These are phyloP conservation scores for Arabidopsis hybrid DNA, from an alignment of 441 rosid genomes.

Conservation along the genomic window DNA sequence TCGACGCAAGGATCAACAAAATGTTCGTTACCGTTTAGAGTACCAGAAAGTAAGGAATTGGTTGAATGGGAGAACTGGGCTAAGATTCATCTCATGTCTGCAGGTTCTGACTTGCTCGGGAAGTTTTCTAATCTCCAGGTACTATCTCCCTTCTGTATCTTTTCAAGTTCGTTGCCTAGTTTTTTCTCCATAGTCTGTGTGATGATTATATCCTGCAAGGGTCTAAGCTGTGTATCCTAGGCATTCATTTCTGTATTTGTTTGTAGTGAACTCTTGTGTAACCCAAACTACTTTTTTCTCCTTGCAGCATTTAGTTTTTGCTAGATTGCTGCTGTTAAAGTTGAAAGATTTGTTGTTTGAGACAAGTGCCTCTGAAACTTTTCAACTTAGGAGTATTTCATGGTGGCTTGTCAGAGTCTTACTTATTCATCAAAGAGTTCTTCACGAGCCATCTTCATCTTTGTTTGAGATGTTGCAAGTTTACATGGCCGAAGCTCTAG, in stretches of 20 bases:
- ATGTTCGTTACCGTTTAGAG: slow-evolving; percentile 60
- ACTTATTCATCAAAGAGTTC: slow-evolving; percentile 80
- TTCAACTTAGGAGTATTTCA: slow-evolving; percentile 72
- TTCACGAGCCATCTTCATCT: slow-evolving; percentile 87
- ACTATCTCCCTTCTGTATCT: not conserved
- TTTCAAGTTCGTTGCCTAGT: not conserved
- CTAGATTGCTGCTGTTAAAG: slow-evolving; percentile 75
- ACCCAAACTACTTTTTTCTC: not conserved
- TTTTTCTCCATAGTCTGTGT: too few relatives aligned
- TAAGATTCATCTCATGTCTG: slow-evolving; percentile 80
- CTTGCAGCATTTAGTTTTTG: slow-evolving; percentile 79
- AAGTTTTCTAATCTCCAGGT: slow-evolving; percentile 93
- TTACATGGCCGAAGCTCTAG: slow-evolving; percentile 8
- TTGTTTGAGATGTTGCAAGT: slow-evolving; percentile 88
- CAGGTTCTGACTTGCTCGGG: slow-evolving; percentile 86
- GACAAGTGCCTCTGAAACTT: slow-evolving; percentile 48
- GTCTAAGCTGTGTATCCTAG: too few relatives aligned
- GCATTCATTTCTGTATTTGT: not conserved
- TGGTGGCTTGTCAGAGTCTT: slow-evolving; percentile 92
- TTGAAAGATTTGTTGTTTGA: slow-evolving; percentile 77
- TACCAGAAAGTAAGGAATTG: slow-evolving; percentile 49
- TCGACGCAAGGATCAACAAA: slow-evolving; percentile 56
- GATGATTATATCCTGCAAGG: too few relatives aligned
- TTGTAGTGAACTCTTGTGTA: slow-evolving; percentile 6
- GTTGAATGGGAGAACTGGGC: slow-evolving; percentile 89